These are phyloP conservation scores for Hemisphaericaspora subhashii DNA, from an alignment of 1,139 yeast genomes.

Conservation along the genomic window DNA sequence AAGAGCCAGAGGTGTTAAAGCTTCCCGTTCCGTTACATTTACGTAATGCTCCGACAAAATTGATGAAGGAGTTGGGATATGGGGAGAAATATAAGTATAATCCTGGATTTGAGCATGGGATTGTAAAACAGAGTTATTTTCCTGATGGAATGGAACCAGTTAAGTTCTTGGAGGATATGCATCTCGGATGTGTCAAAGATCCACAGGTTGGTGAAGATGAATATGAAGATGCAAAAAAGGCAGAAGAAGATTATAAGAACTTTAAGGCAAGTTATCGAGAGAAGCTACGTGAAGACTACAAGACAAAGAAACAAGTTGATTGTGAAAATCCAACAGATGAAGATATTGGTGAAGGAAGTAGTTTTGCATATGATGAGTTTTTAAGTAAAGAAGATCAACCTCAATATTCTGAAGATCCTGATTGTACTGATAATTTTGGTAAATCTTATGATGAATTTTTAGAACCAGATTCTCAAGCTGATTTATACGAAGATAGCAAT, in stretches of 20 bases:
- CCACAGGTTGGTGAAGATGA: slow-evolving; percentile 22
- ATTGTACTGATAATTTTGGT: slow-evolving; percentile 34
- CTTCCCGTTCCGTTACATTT: slow-evolving; percentile 77
- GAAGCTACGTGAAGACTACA: slow-evolving; percentile 11
- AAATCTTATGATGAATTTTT: slow-evolving; percentile 37
- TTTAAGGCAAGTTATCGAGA: slow-evolving; percentile 24
- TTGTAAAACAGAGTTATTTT: slow-evolving; percentile 68
- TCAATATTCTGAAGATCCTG: slow-evolving; percentile 40
- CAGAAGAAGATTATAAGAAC: slow-evolving; percentile 27
- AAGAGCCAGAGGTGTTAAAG: slow-evolving; percentile 62
- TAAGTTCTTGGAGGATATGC: slow-evolving; percentile 39
- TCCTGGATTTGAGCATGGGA: slow-evolving; percentile 73
- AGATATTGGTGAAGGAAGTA: neutral
- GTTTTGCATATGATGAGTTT: slow-evolving; percentile 35
- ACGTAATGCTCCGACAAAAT: slow-evolving; percentile 88
- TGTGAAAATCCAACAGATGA: neutral
- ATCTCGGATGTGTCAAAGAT: slow-evolving; percentile 34
- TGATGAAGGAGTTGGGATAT: slow-evolving; percentile 88
- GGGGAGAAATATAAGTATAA: slow-evolving; percentile 84
- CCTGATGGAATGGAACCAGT: slow-evolving; percentile 49
- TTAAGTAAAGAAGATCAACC: slow-evolving; percentile 39
- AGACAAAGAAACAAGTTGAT: slow-evolving; percentile 1
- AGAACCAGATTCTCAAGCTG: slow-evolving; percentile 25
- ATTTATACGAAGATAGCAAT: slow-evolving; percentile 16
- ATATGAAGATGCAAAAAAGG: slow-evolving; percentile 23